Base-by-base conservation (phyloP, 257 asterid genomes). In the Solanum habrochaites region DNA sequence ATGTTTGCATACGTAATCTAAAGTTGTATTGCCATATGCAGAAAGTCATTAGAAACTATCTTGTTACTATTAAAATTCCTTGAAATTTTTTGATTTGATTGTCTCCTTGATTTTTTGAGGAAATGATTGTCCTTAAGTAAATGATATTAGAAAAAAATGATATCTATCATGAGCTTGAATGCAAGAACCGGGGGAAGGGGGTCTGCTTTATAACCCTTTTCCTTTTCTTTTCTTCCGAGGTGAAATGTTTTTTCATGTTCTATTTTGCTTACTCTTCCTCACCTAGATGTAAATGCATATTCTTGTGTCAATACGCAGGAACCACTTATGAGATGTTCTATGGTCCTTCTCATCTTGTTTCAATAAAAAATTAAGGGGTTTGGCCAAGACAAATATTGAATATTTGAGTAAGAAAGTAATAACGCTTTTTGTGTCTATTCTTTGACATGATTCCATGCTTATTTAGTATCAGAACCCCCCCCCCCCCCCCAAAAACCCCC, bases 231-330 rank as follows among this genome's bases (percentile, higher is more conserved):
- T 80, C 27, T 27, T 80, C 42, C 0, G 18, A 29, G 84, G 84
- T 80, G 84, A 80, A 43, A n/a, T n/a, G n/a, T 47, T 25, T 9
- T 45, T 78, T 47, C 42, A 27, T 80, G 62, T 80, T 78, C 27
- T 80, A 27, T n/a, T 80, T 45, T 27, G 42, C 9, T 47, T 29
- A 80, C 67, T 9, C 20, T 45, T 16, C 64, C 66, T 80, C 27
- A 47, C n/a, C 66, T 80, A 42, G 67, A n/a, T n/a, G 42, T 80
- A 80, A 78, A 49, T 91, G 88, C 98, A 97, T 98, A 93, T 97
- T 97, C 92, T 93, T 47, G 98, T 95, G 69, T 93, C 94, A 91
- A 94, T 86, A 97, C 94, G 91, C 98, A 97, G 91, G 99, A 97
- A 91, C 96, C 98, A 87, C 91, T 97, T 88, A 88, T 89, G 67